Conservation (phyloP, 2,329 filamentous ascomycete genomes). For the Fusarium begoniae region DNA sequence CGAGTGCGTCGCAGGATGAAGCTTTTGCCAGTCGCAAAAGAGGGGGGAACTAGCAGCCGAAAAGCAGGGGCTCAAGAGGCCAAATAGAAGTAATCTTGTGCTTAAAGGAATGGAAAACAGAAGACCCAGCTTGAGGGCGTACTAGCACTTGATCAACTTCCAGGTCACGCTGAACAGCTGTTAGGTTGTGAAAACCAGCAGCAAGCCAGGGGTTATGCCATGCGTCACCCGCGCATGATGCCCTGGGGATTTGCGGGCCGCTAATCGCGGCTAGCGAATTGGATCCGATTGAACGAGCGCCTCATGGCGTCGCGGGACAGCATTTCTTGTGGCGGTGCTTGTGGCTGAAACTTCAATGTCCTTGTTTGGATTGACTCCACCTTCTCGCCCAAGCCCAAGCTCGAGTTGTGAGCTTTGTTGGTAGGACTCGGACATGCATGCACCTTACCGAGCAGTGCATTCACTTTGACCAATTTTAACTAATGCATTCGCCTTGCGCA, state of each 20-base stretch:
- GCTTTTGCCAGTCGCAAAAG: not conserved
- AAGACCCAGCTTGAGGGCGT: not conserved
- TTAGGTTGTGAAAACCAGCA: not conserved
- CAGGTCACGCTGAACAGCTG: conserved; percentile 24
- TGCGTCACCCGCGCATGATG: conserved; percentile 32
- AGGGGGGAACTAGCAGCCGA: not conserved
- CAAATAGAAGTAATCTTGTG: not conserved
- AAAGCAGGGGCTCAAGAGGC: not conserved
- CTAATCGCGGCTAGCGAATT: conserved; percentile 14
- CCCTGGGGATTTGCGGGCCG: not conserved
- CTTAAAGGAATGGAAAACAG: not conserved
- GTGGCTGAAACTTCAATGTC: not conserved
- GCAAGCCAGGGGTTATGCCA: conserved; percentile 9
- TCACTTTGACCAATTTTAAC: not conserved
- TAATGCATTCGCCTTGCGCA: not conserved
- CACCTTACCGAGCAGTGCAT: not conserved
- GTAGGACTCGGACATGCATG: conserved; percentile 5
- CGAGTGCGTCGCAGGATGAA: not conserved
- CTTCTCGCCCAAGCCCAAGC: not conserved
- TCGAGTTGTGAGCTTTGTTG: not conserved
- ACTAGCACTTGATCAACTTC: conserved; percentile 15
- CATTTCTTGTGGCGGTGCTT: conserved; percentile 4
- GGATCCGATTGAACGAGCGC: not conserved
- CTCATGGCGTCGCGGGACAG: conserved; percentile 12
- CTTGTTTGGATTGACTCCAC: not conserved